Base-by-base conservation (phyloP, 352 stramenopile genomes). In the Phytophthora fragariaefolia region DNA sequence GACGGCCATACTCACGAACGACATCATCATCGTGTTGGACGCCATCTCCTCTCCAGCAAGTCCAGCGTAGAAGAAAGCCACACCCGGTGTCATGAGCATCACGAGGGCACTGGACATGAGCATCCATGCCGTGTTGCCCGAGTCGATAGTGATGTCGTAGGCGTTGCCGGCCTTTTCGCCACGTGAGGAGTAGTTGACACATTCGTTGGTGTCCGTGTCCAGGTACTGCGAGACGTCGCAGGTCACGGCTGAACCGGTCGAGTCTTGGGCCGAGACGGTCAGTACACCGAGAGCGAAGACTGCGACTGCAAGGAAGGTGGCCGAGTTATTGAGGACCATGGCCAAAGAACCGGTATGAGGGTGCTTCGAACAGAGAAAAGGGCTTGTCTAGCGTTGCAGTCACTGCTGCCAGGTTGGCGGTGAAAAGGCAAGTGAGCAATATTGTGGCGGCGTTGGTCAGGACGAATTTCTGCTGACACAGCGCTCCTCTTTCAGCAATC, bases 1-100 rank as follows among this genome's bases (percentile, higher is more conserved):
- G 9, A 94, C 26, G 9, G 83, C 85, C 73, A 93, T 90, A 49
- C 71, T 84, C 30, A 88, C 71, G 58, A 92, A 93, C 27, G 80
- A 91, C 81, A 92, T 90, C 70, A 92, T 89, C 57, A 94, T 90
- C 10, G 84, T 92, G 73, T 91, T 92, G 12, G 88, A 89, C 36
- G 87, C 80, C 74, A 90, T 92, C 34, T 90, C 78, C 58, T 89
- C 79, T 43, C 85, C 83, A 0, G 86, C 85, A 7, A 95, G 73
- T n/a, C 87, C 85, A 1, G 83, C 87, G 76, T 95, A 95, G 74
- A 93, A 95, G 65, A 92, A 89, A 30, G 78, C 73, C 13, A 92
- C 76, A n/a, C 83, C 83, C 0, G 83, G 82, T 2, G 80, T 88
- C 84, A 92, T 92, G 58, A 92, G 78, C 77, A 91, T 85, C 13